These are phyloP conservation scores for Ploettnerulaceae sp. DNA, from an alignment of 2,329 filamentous ascomycete species.

Conservation along the genomic window DNA sequence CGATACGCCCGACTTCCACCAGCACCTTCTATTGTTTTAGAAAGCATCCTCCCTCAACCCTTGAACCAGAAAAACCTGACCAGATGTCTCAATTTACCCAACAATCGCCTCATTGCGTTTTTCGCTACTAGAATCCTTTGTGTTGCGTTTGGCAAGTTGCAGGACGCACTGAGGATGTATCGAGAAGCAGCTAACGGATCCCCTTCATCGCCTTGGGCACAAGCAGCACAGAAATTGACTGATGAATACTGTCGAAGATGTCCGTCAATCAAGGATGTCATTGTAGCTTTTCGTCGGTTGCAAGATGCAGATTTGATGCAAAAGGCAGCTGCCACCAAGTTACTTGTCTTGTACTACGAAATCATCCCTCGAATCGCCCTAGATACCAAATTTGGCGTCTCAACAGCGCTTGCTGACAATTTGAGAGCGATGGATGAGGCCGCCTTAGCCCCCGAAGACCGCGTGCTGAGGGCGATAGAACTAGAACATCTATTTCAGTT, in stretches of 20 bases:
- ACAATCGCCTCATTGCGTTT: constrained; percentile 75
- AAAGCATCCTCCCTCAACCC: constrained; percentile 80
- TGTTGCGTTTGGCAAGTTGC: constrained; percentile 73
- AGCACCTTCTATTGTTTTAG: constrained; percentile 71
- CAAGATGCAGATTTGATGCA: constrained; percentile 66
- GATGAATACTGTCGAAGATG: constrained; percentile 74
- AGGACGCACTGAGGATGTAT: constrained; percentile 39
- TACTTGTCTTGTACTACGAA: constrained; percentile 82
- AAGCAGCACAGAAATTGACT: constrained; percentile 61
- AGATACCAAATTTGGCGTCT: constrained; percentile 84
- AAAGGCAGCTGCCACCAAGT: constrained; percentile 70
- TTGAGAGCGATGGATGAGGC: constrained; percentile 57
- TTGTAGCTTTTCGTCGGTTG: constrained; percentile 67
- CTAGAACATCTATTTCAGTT: constrained; percentile 77
- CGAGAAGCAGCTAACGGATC: constrained; percentile 37
- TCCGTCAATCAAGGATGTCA: constrained; percentile 76
- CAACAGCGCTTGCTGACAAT: constrained; percentile 64
- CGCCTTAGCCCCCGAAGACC: constrained; percentile 38
- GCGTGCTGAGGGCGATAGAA: constrained; percentile 62
- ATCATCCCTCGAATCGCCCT: constrained; percentile 73
- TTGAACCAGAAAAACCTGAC: constrained; percentile 74
- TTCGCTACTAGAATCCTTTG: constrained; percentile 79
- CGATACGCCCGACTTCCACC: constrained; percentile 66
- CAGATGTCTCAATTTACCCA: constrained; percentile 73
- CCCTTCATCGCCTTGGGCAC: constrained; percentile 54